Evolutionary conservation across 129 eudicot species (phyloP).

Genomic region (Centaurea solstitialis): DNA sequence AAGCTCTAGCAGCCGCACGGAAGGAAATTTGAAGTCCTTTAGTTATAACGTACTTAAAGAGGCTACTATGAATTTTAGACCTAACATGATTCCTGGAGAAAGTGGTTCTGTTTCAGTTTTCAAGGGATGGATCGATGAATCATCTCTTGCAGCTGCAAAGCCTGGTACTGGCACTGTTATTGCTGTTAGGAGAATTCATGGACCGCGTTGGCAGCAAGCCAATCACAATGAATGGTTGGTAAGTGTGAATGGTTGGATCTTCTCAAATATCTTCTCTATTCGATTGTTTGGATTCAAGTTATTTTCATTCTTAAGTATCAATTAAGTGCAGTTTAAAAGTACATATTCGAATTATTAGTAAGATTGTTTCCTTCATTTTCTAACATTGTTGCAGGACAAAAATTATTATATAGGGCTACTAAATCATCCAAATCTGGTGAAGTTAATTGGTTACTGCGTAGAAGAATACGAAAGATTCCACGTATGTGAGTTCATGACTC

Average conservation of each 20-base stretch:
- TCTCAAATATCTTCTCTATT: too few species aligned
- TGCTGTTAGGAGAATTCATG: too few species aligned
- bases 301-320: too few species aligned
- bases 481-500: slow-evolving; percentile 17
- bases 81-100: slow-evolving; percentile 72
- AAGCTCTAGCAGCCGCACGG: too few species aligned
- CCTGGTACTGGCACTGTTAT: slow-evolving; percentile 67
- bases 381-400: not conserved
- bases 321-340: too few species aligned
- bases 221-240: slow-evolving; percentile 93
- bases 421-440: slow-evolving; percentile 11
- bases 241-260: too few species aligned
- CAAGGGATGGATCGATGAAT: slow-evolving; percentile 71
- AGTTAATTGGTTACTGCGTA: slow-evolving; percentile 8
- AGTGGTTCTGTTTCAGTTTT: slow-evolving; percentile 71
- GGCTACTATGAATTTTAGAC: slow-evolving; percentile 70
- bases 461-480: not conserved
- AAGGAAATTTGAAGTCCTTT: slow-evolving; percentile 47
- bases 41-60: slow-evolving; percentile 42
- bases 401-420: not conserved
- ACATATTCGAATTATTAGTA: too few species aligned
- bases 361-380: too few species aligned
- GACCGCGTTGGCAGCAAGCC: too few species aligned
- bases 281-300: too few species aligned
- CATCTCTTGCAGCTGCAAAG: slow-evolving; percentile 55